Conservation (phyloP, 805 yeast species). For the Wickerhamomyces alni region DNA sequence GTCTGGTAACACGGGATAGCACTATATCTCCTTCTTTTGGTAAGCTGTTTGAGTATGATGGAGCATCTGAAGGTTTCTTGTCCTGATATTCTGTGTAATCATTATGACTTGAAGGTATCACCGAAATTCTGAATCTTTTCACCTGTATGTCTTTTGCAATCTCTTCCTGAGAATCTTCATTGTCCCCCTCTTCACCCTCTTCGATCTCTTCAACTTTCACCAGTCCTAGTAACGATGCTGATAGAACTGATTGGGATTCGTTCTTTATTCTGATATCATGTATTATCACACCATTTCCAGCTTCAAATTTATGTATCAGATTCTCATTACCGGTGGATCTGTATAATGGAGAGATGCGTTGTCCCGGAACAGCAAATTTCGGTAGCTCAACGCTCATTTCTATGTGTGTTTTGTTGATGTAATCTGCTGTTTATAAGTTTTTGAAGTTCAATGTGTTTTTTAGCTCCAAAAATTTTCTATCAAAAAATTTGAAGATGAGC, state of each 20-base stretch:
- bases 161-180: conserved; percentile 2
- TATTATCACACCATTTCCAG: conserved; percentile 63
- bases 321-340: conserved; percentile 29
- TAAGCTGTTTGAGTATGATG: conserved; percentile 38
- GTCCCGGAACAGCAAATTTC: conserved; percentile 70
- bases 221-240: conserved; percentile 60
- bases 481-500: not conserved
- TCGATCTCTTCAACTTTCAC: conserved; percentile 28
- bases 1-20: conserved; percentile 63
- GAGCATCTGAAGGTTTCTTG: conserved; percentile 13
- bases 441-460: too few relatives aligned
- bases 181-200: conserved; percentile 9
- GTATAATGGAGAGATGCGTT: conserved; percentile 58
- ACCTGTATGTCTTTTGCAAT: conserved; percentile 10
- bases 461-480: not conserved
- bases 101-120: conserved; percentile 17
- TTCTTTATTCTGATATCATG: conserved; percentile 37
- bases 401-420: conserved; percentile 1
- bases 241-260: conserved; percentile 34
- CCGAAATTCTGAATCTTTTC: conserved; percentile 23
- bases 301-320: conserved; percentile 36
- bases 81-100: conserved; percentile 8
- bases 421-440: too few relatives aligned
- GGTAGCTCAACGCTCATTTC: conserved; percentile 30
- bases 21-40: conserved; percentile 87